Evolutionary conservation across 805 yeast species (phyloP).

Genomic region (Metschnikowia anglica): DNA sequence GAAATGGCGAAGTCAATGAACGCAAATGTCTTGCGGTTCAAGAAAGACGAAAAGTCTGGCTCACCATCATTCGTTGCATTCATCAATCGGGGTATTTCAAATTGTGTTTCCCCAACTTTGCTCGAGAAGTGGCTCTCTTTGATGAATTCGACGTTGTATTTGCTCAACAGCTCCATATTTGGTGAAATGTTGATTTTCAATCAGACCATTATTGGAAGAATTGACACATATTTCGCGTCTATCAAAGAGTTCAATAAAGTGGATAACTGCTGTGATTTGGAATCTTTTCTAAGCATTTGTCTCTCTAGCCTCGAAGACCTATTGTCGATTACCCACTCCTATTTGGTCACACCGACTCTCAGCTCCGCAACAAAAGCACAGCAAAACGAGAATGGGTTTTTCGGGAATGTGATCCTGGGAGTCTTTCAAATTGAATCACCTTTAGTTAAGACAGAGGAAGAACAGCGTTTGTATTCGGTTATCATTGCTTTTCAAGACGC

Average conservation of each 20-base stretch:
- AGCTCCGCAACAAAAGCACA: constrained; percentile 14
- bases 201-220: constrained; percentile 47
- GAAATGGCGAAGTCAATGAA: constrained; percentile 30
- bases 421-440: constrained; percentile 75
- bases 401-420: constrained; percentile 72
- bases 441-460: constrained; percentile 47
- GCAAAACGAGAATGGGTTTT: constrained; percentile 49
- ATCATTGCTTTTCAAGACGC: constrained; percentile 65
- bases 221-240: constrained; percentile 31
- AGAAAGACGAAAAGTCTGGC: constrained; percentile 27
- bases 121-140: constrained; percentile 50
- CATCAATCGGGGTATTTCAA: constrained; percentile 49
- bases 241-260: constrained; percentile 21
- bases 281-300: constrained; percentile 44
- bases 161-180: constrained; percentile 53
- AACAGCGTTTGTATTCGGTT: constrained; percentile 54
- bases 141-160: constrained; percentile 49
- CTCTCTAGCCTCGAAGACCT: constrained; percentile 67
- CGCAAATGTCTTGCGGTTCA: constrained; percentile 29
- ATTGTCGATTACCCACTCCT: constrained; percentile 57
- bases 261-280: constrained; percentile 33
- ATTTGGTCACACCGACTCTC: constrained; percentile 39
- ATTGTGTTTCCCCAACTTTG: constrained; percentile 42
- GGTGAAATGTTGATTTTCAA: constrained; percentile 55
- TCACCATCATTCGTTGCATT: constrained; percentile 42